A percentile compares a stretch with the other conserved stretches of the same genome.
Evolutionary conservation across 768 basidiomycete genomes (phyloP).

Genomic region (Psilocybe subaeruginosa): DNA sequence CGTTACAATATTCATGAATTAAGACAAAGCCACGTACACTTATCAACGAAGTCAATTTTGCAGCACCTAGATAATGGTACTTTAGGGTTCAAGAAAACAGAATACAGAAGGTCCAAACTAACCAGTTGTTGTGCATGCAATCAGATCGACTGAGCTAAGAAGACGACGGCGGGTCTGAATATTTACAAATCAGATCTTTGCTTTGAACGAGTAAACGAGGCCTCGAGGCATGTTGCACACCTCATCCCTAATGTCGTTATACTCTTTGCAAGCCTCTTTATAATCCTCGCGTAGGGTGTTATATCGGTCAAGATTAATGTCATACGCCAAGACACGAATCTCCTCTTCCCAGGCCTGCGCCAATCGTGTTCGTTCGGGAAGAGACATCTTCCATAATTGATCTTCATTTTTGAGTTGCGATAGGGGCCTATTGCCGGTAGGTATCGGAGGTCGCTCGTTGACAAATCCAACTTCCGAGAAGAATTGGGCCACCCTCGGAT

Average conservation of each 20-base stretch:
- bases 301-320: slow-evolving; percentile 40
- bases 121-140: slow-evolving; percentile 83
- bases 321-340: slow-evolving; percentile 33
- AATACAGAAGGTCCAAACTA: neutral
- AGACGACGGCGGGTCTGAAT: slow-evolving; percentile 56
- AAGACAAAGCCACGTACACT: neutral
- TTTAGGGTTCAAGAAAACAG: neutral
- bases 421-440: neutral
- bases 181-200: no score
- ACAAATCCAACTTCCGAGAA: slow-evolving; percentile 6
- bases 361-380: slow-evolving; percentile 47
- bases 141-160: slow-evolving; percentile 55
- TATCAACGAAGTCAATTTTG: slow-evolving; percentile 14
- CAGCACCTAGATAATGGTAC: slow-evolving; percentile 8
- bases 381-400: slow-evolving; percentile 58
- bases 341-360: slow-evolving; percentile 49
- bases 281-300: slow-evolving; percentile 33
- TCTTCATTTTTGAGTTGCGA: slow-evolving; percentile 31
- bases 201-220: no score
- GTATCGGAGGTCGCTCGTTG: neutral
- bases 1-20: neutral
- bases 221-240: slow-evolving; percentile 32
- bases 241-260: slow-evolving; percentile 55
- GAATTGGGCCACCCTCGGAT: slow-evolving; percentile 4
- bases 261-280: slow-evolving; percentile 34